Evolutionary conservation across 2,329 filamentous ascomycete genomes (phyloP).

Genomic region (Chalaropsis ovoidea): DNA sequence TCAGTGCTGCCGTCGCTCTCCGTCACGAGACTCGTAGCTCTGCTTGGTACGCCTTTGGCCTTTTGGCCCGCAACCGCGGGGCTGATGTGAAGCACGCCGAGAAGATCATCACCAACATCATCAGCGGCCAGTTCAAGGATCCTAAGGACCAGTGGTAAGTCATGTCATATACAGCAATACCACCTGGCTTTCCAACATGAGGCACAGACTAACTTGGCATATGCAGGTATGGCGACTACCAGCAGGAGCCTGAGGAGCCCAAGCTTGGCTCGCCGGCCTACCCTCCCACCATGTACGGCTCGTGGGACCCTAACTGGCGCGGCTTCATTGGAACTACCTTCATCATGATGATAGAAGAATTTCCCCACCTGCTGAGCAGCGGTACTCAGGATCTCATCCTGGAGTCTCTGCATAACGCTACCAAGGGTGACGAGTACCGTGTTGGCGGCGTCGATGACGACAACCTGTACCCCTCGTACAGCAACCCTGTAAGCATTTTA

Average conservation of each 20-base stretch:
- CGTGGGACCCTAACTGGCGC: conserved; percentile 56
- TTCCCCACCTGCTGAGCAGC: conserved; percentile 37
- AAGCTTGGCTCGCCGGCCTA: conserved; percentile 45
- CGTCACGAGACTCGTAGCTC: conserved; percentile 48
- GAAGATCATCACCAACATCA: conserved; percentile 45
- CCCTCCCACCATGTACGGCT: conserved; percentile 42
- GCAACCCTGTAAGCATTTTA: conserved; percentile 40
- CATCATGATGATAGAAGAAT: conserved; percentile 51
- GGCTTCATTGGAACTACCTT: conserved; percentile 52
- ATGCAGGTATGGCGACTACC: conserved; percentile 39
- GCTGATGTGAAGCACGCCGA: conserved; percentile 42
- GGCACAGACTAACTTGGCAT: conserved; percentile 31
- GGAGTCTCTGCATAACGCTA: conserved; percentile 44
- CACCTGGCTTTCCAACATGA: neutral
- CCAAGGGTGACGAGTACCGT: conserved; percentile 50
- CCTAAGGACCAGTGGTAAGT: conserved; percentile 41
- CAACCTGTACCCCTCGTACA: conserved; percentile 53
- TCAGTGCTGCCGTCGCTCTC: conserved; percentile 37
- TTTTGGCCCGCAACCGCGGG: conserved; percentile 45
- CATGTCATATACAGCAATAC: neutral
- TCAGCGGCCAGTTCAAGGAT: conserved; percentile 44
- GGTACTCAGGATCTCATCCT: conserved; percentile 38
- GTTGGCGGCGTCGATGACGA: conserved; percentile 51
- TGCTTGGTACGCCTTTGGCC: conserved; percentile 49
- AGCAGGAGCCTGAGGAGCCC: conserved; percentile 47